Evolutionary conservation across 306 rosid species (phyloP), one percentile per base, ranked within the genome.

Genomic region (Corylus americana): DNA sequence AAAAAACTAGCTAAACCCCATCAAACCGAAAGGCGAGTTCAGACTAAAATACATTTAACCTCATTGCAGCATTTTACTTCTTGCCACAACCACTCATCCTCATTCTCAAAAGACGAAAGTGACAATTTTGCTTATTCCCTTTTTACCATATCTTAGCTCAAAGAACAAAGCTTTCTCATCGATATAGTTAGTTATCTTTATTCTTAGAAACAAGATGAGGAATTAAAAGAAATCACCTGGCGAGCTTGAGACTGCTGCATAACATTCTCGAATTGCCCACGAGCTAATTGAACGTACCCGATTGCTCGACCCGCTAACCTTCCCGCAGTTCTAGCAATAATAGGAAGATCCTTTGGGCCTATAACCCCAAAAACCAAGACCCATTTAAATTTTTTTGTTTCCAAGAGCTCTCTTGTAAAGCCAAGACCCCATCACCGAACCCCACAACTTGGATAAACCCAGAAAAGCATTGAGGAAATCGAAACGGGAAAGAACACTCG

Each of bases 221-320:
- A 67, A 8, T 9, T 16, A 81, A 76, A 57, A 61, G 35, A 12
- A 42, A 73, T 76, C 50, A 91, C 97, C 97, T 91, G 93, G 31
- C 90, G 93, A 78, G 93, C 98, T 83, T 94, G 91, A 35, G 97
- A 87, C 75, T 92, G 97, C 73, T 94, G 91, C 90, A 94, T 84
- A 35, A 91, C 91, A 83, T 85, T 77, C 5, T 91, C 97, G 47
- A 94, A 86, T 82, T 91, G 97, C 9, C 98, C 93, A 25, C 97
- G 95, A 84, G 95, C 97, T 77, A 94, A 70, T 87, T 94, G 97
- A 31, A 92, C 98, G 49, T 91, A 92, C 54, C 91, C 97, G 73
- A 94, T 80, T 81, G 97, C 88, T 58, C 91, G 74, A 14, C 92
- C 92, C 12, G 87, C 85, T 55, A 86, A 64, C 77, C 88, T 84